These are phyloP conservation scores for Aspergillus indologenus DNA, from an alignment of 495 filamentous ascomycete genomes.

Conservation along the genomic window DNA sequence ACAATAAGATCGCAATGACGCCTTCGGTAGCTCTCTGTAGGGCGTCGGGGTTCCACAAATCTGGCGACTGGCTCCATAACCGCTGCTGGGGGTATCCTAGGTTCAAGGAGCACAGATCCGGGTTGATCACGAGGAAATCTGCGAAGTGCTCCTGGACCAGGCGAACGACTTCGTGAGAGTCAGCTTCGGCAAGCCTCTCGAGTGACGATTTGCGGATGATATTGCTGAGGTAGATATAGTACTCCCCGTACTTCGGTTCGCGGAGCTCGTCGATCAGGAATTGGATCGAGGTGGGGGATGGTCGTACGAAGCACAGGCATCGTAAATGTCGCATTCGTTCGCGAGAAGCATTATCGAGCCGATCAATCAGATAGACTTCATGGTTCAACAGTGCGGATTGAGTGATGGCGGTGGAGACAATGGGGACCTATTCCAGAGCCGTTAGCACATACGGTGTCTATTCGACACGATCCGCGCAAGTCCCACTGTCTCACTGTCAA, in stretches of 20 bases:
- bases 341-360: conserved; percentile 81
- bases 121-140: conserved; percentile 92
- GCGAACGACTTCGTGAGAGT: conserved; percentile 94
- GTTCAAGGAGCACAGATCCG: conserved; percentile 83
- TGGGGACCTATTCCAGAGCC: conserved; percentile 58
- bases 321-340: conserved; percentile 98
- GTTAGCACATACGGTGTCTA: conserved; percentile 6
- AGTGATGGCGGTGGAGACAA: conserved; percentile 90
- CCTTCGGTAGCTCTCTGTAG: conserved; percentile 83
- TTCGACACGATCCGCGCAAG: conserved; percentile 16
- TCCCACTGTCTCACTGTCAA: conserved; percentile 89
- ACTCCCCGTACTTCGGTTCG: conserved; percentile 97
- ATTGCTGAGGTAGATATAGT: conserved; percentile 95
- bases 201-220: conserved; percentile 94
- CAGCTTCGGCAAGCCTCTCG: conserved; percentile 93
- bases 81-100: conserved; percentile 70
- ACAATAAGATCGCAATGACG: conserved; percentile 73
- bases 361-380: conserved; percentile 96
- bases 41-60: conserved; percentile 86
- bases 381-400: conserved; percentile 95
- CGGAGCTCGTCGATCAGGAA: conserved; percentile 92
- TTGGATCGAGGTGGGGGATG: conserved; percentile 86
- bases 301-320: conserved; percentile 89
- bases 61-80: conserved; percentile 71
- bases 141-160: conserved; percentile 92